Evolutionary conservation across 148 eudicot species (phyloP), one percentile per base, ranked within the genome.

Genomic region (Persicaria tinctoria): DNA sequence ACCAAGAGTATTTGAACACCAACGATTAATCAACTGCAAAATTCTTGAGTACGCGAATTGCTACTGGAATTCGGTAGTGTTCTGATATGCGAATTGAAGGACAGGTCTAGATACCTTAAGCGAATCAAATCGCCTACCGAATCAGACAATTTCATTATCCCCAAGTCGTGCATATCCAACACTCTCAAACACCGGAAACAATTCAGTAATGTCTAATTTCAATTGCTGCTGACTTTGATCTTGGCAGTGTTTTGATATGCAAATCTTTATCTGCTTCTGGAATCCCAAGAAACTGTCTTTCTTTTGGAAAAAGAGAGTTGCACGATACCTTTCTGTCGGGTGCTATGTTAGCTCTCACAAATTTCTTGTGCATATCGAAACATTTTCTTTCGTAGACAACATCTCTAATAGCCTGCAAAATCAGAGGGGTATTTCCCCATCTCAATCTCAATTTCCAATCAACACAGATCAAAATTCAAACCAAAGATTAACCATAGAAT

Each of bases 91-190:
- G 55, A 11, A 17, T 76, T 66, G 14, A 54, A 8, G 32, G 84
- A 81, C 49, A 81, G 69, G 49, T 78, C 74, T 57, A 79, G 79
- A 66, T 78, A 82, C 54, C 81, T 57, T 20, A 82, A 49, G 68
- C 73, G 81, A 5, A 76, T 68, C 9, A 81, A 64, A 4, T 49
- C 51, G 6, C 84, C 79, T 4, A 79, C 59, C 5, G 77, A 76
- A 4, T 76, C 72, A 4, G 76, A 59, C 6, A 82, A 47, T 54
- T 17, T 49, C 3, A 4, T 1, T 2, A 73, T 62, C 53, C 32
- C 56, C 17, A 53, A 73, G 4, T 32, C 32, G 38, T 73, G 51
- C 74, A 82, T 51, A 55, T 63, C 73, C 50, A 82, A 75, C 49
- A 60, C 79, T 41, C 79, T 54, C 45, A 82, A 69, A 70, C 69